phyloP scores from a whole-genome alignment of 495 filamentous ascomycete genomes.

The Ascobolus immersus region DNA sequence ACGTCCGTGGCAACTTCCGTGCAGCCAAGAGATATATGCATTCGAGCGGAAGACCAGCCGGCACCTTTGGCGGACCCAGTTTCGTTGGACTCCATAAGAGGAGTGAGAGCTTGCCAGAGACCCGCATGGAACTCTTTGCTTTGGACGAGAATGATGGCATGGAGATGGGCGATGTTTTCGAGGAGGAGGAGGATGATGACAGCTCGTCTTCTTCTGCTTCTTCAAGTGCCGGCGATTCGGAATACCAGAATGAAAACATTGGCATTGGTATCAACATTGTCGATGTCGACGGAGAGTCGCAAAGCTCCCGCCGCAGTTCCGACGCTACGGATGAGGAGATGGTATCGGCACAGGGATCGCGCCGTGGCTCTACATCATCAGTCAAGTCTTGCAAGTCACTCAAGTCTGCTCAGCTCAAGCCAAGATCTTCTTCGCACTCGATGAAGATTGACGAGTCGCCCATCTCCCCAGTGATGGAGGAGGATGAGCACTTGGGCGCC shows the following conservation, averaged over 20 bases:
- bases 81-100: constrained; percentile 42
- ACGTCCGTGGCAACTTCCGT: constrained; percentile 28
- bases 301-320: background rate
- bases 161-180: constrained; percentile 63
- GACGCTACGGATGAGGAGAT: constrained; percentile 7
- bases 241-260: constrained; percentile 18
- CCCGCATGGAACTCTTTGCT: constrained; percentile 42
- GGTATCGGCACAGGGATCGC: constrained; percentile 7
- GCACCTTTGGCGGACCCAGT: constrained; percentile 10
- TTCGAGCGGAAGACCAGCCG: constrained; percentile 41
- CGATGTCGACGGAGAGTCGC: constrained; percentile 16
- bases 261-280: constrained; percentile 29
- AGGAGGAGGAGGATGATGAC: constrained; percentile 69
- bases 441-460: background rate
- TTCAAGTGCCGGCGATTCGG: constrained; percentile 17
- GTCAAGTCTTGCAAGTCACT: no score
- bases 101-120: constrained; percentile 73
- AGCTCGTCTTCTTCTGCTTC: constrained; percentile 18
- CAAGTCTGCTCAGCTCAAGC: background rate
- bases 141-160: constrained; percentile 38
- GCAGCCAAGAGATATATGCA: constrained; percentile 53
- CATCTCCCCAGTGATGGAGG: constrained; percentile 1
- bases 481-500: constrained; percentile 8
- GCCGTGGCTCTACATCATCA: background rate
- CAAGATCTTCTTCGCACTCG: no score